Evolutionary conservation across 2,329 filamentous ascomycete genomes (phyloP), one percentile per base, ranked within the genome.

Genomic region (Fusarium sp.): DNA sequence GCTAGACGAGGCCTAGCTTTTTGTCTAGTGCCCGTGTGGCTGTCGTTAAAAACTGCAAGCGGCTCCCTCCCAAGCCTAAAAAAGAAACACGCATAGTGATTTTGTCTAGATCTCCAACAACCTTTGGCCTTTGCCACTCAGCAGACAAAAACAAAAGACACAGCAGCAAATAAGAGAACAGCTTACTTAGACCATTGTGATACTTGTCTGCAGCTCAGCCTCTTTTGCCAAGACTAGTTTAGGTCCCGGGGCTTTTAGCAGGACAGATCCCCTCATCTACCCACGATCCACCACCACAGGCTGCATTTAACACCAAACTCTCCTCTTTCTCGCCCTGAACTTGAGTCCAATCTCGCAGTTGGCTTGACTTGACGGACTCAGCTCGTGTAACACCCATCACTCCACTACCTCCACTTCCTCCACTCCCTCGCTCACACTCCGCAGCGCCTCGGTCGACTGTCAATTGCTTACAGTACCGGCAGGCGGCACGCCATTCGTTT

Each of bases 11-110:
- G 49, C 52, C 44, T 68, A 68, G 56, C 49, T 46, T 35, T 47
- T 46, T 25, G 45, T 39, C 62, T 72, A 65, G 68, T 46, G 61
- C 50, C 68, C 59, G 71, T 64, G 68, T 72, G 68, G 68, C 57
- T 65, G 57, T 70, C 47, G 71, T 69, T 74, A 66, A 69, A 70
- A 73, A 72, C 71, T 73, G 68, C 71, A 72, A 66, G 68, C 71
- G 71, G 71, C 62, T 74, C 59, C 71, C 50, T 55, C 64, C 53
- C 55, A 69, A 33, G 49, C 71, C 71, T 50, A 72, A 73, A 74
- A 73, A 74, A 74, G 68, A 66, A 74, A 68, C 69, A 72, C 65
- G n/a, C 58, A 71, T 60, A 22, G 57, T 35, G 42, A 56, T 57
- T 67, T 65, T 50, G 67, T 49, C 49, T 27, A 68, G 56, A 73